Conservation (phyloP, 495 filamentous ascomycete species). For the Neurospora intermedia region DNA sequence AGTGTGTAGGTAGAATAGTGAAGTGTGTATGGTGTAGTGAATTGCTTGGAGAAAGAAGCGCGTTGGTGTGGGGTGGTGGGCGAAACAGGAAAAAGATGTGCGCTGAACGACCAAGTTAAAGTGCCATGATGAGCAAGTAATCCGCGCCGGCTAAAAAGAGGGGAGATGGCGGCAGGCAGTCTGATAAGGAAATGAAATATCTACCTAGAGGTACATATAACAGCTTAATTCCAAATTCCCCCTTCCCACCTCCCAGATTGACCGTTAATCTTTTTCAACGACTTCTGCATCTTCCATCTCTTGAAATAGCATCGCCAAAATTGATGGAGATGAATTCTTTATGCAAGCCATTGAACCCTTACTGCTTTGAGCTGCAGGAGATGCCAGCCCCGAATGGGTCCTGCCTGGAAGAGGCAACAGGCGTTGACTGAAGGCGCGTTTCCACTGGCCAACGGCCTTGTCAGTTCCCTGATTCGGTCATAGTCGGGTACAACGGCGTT, state of each 20-base stretch:
- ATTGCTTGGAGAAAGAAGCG: too few species aligned
- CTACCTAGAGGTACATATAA: too few species aligned
- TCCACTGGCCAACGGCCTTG: neutral
- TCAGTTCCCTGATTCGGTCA: neutral
- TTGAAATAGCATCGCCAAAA: neutral
- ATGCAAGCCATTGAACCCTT: neutral
- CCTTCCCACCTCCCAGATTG: neutral
- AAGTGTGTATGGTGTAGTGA: too few species aligned
- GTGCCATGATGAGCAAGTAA: neutral
- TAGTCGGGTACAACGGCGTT: neutral
- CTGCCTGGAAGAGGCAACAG: neutral
- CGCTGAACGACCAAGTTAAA: neutral
- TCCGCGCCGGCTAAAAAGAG: neutral
- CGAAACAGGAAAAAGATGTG: neutral
- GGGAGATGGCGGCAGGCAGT: neutral
- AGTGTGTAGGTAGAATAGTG: too few species aligned
- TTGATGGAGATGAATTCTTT: neutral
- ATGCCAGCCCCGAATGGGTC: neutral
- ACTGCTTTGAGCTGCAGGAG: neutral
- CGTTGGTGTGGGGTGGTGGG: too few species aligned
- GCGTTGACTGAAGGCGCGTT: neutral
- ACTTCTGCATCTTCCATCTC: neutral
- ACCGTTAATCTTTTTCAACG: neutral
- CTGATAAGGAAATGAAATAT: too few species aligned
- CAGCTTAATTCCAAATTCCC: too few species aligned